Evolutionary conservation across 2,329 filamentous ascomycete genomes (phyloP).

Genomic region (Stromatinia cepivora): DNA sequence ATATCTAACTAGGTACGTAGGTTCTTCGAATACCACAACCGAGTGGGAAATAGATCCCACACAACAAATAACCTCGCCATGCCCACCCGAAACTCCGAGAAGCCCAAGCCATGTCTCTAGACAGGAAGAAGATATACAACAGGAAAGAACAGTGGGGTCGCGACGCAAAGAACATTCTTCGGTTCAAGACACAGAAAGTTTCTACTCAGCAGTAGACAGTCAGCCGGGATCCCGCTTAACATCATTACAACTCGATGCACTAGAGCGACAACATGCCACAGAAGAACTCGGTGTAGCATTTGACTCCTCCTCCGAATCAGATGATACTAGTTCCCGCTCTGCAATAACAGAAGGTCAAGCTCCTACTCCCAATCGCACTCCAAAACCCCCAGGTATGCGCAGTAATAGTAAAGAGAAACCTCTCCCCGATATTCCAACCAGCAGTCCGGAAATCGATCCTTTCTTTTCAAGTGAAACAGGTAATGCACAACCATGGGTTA

Average conservation of each 20-base stretch:
- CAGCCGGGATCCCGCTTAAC: slow-evolving; percentile 9
- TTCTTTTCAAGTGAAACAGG: not conserved
- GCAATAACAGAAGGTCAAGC: not conserved
- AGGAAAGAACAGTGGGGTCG: not conserved
- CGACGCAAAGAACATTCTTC: not conserved
- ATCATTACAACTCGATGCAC: slow-evolving; percentile 24
- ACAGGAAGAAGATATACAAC: not conserved
- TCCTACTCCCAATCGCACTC: not conserved
- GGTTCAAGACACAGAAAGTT: slow-evolving; percentile 12
- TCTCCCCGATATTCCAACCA: slow-evolving; percentile 27
- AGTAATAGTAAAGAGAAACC: slow-evolving; percentile 25
- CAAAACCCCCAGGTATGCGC: too few species aligned
- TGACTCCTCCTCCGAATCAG: slow-evolving; percentile 29
- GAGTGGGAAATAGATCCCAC: not conserved
- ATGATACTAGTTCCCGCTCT: slow-evolving; percentile 24
- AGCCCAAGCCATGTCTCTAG: not conserved
- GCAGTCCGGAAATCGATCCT: not conserved
- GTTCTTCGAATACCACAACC: not conserved
- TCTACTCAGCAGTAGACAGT: not conserved
- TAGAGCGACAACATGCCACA: slow-evolving; percentile 24
- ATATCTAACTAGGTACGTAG: not conserved
- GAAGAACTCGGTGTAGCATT: slow-evolving; percentile 27
- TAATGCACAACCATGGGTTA: not conserved
- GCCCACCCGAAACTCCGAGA: not conserved
- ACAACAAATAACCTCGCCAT: not conserved